Evolutionary conservation across 192 early-diverging fungal species (phyloP), one percentile per base, ranked within the genome.

Genomic region (Backusella circina): DNA sequence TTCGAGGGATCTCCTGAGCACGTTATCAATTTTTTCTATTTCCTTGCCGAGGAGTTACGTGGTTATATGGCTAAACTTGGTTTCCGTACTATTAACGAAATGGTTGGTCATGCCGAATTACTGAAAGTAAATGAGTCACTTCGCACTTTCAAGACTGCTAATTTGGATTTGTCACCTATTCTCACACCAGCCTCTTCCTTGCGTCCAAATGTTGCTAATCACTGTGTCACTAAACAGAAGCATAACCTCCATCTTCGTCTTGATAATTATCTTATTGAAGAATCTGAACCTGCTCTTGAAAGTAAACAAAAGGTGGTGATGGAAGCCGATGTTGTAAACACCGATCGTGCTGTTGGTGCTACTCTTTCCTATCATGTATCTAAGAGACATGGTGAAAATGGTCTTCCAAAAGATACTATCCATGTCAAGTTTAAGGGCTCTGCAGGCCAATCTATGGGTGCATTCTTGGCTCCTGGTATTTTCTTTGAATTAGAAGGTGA

Each of bases 21-120:
- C 70, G 95, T 99, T 32, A 86, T 99, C 80, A 98, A 99, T 87
- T 99, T 99, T 88, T 99, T 99, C 89, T 91, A 92, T 88, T 99
- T 96, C 83, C 88, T 99, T 77, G 95, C 95, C 37, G 98, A 99
- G 80, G 97, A 99, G 75, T 80, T 92, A 77, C 93, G 98, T 70
- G 83, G 86, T 28, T 91, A 98, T 79, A 99, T 99, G 98, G 96
- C 98, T 38, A 86, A 86, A 68, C 93, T 99, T 30, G 98, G 98
- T 51, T 92, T 94, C 90, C 94, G 95, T 78, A 92, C 93, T 28
- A 91, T 99, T 71, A 91, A 95, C 77, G 97, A 98, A 77, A 96
- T 99, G 96, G 97, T 99, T 69, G 98, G 98, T 35, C 94, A 91
- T 33, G 86, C 95, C 1, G 98, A 99, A 80, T 83, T 93, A 41